Base-by-base conservation (phyloP, 164 flowering plant genomes). In the Vitis amurensis region DNA sequence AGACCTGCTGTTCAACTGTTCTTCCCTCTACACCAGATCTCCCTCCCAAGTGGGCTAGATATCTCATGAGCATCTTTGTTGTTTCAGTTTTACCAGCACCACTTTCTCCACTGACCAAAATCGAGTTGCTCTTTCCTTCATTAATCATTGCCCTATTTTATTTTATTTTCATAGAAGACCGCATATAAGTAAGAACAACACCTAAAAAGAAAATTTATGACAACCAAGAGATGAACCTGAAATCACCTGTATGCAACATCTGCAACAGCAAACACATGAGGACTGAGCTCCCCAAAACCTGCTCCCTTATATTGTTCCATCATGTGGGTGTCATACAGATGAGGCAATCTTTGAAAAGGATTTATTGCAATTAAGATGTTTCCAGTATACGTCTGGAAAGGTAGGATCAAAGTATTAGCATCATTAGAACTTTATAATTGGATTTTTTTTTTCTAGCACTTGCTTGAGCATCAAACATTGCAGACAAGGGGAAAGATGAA, bases 41-140 rank as follows among this genome's bases (percentile, higher is more conserved):
- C 10, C 82, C 82, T 10, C 82, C 82, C 69, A 79, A 30, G 62
- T 66, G 70, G 31, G 82, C 82, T 53, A 79, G 77, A 57, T 76
- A 79, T 55, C 66, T 62, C 82, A 79, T 79, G 53, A 79, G 74
- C 82, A 79, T 76, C 67, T 79, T 79, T 66, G 82, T 79, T n/a
- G 79, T 79, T 76, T 79, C 82, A 12, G 82, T 79, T 63, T 79
- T 79, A 57, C 82, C 82, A 44, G 79, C 82, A 31, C 82, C 82
- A 76, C 82, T 79, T 73, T 79, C 82, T 9, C 82, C 82, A 64
- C 82, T 79, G 11, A 79, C 82, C 55, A 79, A 67, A 64, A 79
- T 76, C 19, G 82, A 76, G 52, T 79, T 76, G 72, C 79, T 69
- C 53, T 72, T 76, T 19, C 74, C 74, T 55, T 79, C 77, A 63